These are phyloP conservation scores for Naganishia vishniacii DNA, from an alignment of 768 basidiomycete genomes.

Conservation along the genomic window DNA sequence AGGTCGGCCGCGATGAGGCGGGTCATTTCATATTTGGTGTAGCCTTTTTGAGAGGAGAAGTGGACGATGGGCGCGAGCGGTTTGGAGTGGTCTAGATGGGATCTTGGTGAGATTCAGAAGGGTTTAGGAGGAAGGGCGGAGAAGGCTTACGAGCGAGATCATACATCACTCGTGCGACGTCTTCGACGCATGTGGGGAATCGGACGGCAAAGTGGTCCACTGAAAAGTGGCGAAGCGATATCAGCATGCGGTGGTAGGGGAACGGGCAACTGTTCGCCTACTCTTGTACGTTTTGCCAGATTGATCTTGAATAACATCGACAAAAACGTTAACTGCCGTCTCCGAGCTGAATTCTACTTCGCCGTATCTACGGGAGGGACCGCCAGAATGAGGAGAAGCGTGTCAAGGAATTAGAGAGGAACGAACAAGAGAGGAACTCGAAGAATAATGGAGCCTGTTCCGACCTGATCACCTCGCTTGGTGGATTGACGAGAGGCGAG, in stretches of 20 bases:
- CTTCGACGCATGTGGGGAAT: conserved; percentile 83
- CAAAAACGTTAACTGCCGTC: conserved; percentile 77
- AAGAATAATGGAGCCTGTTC: conserved; percentile 55
- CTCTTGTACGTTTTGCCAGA: conserved; percentile 79
- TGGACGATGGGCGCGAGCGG: conserved; percentile 70
- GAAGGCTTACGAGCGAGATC: conserved; percentile 61
- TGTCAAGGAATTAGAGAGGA: background rate
- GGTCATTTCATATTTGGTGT: conserved; percentile 92
- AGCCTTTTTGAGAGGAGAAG: conserved; percentile 72
- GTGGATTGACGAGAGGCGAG: conserved; percentile 55
- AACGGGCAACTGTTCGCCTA: conserved; percentile 11
- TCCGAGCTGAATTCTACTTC: conserved; percentile 77
- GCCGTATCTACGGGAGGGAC: conserved; percentile 70
- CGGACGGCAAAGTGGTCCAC: conserved; percentile 91
- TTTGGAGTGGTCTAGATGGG: conserved; percentile 47
- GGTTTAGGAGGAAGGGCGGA: background rate
- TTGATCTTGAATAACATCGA: conserved; percentile 80
- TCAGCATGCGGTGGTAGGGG: background rate
- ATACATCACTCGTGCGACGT: conserved; percentile 78
- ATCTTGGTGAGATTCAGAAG: background rate
- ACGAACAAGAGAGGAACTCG: conserved; percentile 82
- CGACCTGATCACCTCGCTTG: conserved; percentile 48
- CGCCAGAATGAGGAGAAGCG: background rate
- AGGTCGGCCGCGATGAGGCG: conserved; percentile 60
- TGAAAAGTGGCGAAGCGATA: background rate